Evolutionary conservation across 768 basidiomycete species (phyloP), one percentile per base, ranked within the genome.

Genomic region (Pisolithus marmoratus): DNA sequence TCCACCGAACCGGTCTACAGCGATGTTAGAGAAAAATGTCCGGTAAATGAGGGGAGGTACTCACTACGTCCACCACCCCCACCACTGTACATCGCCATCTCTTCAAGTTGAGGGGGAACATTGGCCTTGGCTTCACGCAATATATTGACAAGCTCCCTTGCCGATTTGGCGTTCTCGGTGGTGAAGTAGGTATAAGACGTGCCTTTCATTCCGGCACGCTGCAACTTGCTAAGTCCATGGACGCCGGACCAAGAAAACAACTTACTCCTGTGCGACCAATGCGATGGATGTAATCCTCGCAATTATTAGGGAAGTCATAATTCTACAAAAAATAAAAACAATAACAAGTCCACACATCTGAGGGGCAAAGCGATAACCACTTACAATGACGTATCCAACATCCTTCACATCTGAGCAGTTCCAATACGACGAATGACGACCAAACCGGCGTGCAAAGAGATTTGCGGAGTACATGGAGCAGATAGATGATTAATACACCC

Each of bases 231-330:
- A 52, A 48, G 61, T 71, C 49, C 63, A 63, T 37, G 1, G 47
- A 38, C 15, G 15, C 15, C 20, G 8, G 20, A 2, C 19, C 14
- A 37, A 52, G 20, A 22, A 37, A 45, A 49, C 24, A 14, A 67
- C 80, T 43, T 70, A 91, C 90, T 51, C 94, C 94, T 58, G 95
- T 96, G 68, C 95, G 93, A 57, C 95, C 96, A 63, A 99, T 99
- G 60, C 95, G 92, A 73, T 99, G 95, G 54, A 97, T 93, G 71
- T 98, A 98, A 71, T 96, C 94, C 75, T 95, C 94, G 63, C 90
- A 91, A 66, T 95, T 94, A 73, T 96, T 96, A 1, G 94, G 94
- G 77, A 98, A 96, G 68, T 97, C 94, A 68, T 90, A 94, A 72
- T 94, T 94, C 93, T 94, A 15, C 5, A 14, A 34, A 12, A 34